These are phyloP conservation scores for Nicotiana tomentosiformis DNA, from an alignment of 257 asterid genomes.

Conservation along the genomic window DNA sequence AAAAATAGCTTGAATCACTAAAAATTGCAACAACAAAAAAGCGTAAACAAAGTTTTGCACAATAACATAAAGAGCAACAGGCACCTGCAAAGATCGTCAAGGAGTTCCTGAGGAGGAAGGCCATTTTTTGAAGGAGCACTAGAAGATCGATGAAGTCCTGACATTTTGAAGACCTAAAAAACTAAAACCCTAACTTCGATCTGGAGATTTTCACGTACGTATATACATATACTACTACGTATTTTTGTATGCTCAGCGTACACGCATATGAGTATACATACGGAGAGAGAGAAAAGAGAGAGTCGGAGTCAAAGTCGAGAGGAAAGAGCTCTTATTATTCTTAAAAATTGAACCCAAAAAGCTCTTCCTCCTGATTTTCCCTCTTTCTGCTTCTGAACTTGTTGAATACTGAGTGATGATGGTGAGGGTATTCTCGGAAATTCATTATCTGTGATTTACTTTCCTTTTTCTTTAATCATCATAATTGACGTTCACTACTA, in stretches of 20 bases:
- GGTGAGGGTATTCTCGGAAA: background rate
- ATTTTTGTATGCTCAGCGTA: background rate
- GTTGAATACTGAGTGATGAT: background rate
- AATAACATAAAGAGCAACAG: background rate
- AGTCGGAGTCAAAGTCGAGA: background rate
- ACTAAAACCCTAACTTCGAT: slow-evolving; percentile 14
- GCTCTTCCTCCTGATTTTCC: slow-evolving; percentile 5
- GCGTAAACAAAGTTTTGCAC: background rate
- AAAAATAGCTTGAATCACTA: background rate
- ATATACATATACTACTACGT: background rate
- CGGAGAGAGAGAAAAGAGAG: background rate
- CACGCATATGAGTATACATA: background rate
- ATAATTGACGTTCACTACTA: background rate
- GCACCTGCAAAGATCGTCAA: slow-evolving; percentile 96
- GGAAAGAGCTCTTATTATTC: background rate
- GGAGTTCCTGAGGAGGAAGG: slow-evolving; percentile 94
- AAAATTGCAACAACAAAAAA: background rate
- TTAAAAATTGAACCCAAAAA: background rate
- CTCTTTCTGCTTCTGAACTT: background rate
- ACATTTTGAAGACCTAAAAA: slow-evolving; percentile 28
- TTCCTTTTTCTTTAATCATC: no score
- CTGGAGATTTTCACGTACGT: background rate
- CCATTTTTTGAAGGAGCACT: slow-evolving; percentile 58
- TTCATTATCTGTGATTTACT: background rate
- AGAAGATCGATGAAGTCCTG: slow-evolving; percentile 58